Percentiles rank a stretch among this genome's conserved stretches.
Conservation (phyloP, 1,284 basidiomycete species). For the Tetrapyrgos nigripes region DNA sequence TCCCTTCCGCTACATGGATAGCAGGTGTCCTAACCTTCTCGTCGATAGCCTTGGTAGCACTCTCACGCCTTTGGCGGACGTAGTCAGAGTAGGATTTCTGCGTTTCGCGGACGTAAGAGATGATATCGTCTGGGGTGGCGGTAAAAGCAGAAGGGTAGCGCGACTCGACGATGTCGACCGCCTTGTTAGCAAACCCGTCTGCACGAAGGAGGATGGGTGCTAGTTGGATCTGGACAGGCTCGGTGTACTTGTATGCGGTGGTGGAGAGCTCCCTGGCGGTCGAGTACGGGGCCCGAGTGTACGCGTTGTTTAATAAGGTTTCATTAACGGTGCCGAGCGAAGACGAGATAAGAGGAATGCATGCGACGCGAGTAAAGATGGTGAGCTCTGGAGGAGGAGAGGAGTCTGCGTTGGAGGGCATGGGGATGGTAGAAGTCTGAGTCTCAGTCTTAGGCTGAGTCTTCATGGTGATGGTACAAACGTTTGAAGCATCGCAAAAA, state of each 20-base stretch:
- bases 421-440: constrained; percentile 39
- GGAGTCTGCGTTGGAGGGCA: constrained; percentile 19
- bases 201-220: constrained; percentile 69
- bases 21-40: constrained; percentile 70
- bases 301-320: constrained; percentile 62
- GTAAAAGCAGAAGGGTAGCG: constrained; percentile 79
- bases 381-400: constrained; percentile 59
- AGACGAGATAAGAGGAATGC: constrained; percentile 73
- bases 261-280: constrained; percentile 65
- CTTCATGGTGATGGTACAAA: constrained; percentile 29
- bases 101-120: constrained; percentile 60
- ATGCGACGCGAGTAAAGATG: constrained; percentile 63
- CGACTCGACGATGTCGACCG: constrained; percentile 73
- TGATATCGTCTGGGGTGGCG: constrained; percentile 72
- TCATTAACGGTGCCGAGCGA: constrained; percentile 64
- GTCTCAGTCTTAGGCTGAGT: constrained; percentile 51
- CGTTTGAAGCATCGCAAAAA: neutral
- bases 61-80: constrained; percentile 41
- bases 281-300: constrained; percentile 67
- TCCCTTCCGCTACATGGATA: constrained; percentile 64
- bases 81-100: constrained; percentile 55
- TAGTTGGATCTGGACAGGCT: constrained; percentile 67
- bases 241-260: constrained; percentile 64
- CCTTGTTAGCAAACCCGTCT: constrained; percentile 73
- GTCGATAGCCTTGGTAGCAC: constrained; percentile 71